Evolutionary conservation across 2,329 filamentous ascomycete genomes (phyloP).

Genomic region (Fusarium proliferatum): DNA sequence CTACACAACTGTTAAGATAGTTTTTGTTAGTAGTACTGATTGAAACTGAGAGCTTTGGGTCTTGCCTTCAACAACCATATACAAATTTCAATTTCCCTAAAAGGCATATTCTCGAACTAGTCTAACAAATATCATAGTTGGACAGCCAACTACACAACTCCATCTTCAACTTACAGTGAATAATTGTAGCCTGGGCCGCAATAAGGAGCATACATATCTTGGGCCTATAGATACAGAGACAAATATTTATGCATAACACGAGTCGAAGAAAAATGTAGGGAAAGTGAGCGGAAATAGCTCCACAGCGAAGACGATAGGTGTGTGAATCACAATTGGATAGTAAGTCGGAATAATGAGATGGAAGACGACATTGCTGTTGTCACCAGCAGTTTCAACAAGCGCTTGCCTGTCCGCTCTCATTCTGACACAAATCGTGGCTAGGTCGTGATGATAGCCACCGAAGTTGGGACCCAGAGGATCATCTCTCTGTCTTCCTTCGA

Average conservation of each 20-base stretch:
- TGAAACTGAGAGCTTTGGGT: neutral
- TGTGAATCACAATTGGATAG: neutral
- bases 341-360: neutral
- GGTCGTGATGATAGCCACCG: neutral
- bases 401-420: neutral
- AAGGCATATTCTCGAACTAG: neutral
- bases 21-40: neutral
- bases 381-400: no score
- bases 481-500: neutral
- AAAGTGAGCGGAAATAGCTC: neutral
- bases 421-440: neutral
- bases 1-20: neutral
- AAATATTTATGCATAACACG: no score
- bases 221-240: no score
- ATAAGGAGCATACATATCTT: no score
- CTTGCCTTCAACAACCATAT: rapidly evolving
- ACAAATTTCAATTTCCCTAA: no score
- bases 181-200: neutral
- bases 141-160: rapidly evolving
- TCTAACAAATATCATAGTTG: rapidly evolving
- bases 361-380: rapidly evolving
- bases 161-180: no score
- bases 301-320: rapidly evolving
- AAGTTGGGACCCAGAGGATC: neutral
- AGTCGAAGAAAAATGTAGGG: no score